phyloP scores from a whole-genome alignment of 202 grass and related monocot species.

The Elaeis oleifera region DNA sequence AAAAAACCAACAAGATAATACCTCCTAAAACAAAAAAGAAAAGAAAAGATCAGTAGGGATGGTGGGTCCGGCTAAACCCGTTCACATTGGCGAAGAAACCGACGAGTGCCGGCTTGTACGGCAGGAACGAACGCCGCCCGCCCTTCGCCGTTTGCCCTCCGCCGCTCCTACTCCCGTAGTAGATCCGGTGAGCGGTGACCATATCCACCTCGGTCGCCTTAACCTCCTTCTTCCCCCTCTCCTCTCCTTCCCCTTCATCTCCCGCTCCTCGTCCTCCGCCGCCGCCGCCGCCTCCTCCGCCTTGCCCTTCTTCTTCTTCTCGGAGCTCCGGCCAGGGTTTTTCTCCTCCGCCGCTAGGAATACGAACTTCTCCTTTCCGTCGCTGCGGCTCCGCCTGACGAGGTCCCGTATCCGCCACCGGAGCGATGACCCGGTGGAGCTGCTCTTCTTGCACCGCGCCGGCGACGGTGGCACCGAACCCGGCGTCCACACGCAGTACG shows the following conservation, averaged over 20 bases:
- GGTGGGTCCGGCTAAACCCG: conserved; percentile 38
- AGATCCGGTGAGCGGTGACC: conserved; percentile 17
- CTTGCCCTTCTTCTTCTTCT: conserved; percentile 1
- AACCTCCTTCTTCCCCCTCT: background rate
- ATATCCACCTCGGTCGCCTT: background rate
- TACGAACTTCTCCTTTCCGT: conserved; percentile 61
- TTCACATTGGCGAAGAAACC: conserved; percentile 52
- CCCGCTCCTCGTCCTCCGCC: conserved; percentile 4
- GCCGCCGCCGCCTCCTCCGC: background rate
- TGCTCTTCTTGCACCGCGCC: conserved; percentile 52
- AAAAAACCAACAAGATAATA: no score
- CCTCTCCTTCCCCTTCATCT: background rate
- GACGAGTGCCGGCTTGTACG: conserved; percentile 60
- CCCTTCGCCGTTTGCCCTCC: conserved; percentile 20
- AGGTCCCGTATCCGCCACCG: conserved; percentile 80
- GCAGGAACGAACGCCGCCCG: conserved; percentile 54
- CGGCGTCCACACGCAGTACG: conserved; percentile 78
- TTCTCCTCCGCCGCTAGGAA: conserved; percentile 45
- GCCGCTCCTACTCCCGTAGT: conserved; percentile 18
- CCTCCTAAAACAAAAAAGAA: no score
- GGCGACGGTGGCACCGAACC: conserved; percentile 32
- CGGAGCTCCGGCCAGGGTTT: conserved; percentile 12
- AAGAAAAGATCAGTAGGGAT: background rate
- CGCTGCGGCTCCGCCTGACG: conserved; percentile 66
- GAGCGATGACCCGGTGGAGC: conserved; percentile 57